Evolutionary conservation across 129 eudicot genomes (phyloP), one percentile per base, ranked within the genome.

Genomic region (Glebionis coronaria): DNA sequence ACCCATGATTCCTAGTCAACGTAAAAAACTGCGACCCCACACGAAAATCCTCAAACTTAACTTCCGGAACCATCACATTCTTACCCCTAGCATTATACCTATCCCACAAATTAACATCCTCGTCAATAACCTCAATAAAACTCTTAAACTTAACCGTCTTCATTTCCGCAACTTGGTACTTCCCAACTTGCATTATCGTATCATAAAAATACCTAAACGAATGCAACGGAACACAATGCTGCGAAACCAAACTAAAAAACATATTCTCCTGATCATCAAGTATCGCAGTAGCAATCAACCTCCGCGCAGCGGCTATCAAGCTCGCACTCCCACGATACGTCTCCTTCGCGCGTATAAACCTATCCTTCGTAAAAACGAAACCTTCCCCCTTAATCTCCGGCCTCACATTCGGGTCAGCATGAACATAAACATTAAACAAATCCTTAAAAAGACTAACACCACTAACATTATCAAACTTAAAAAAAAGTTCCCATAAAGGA

Each of bases 11-110:
- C 2, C 93, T 71, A 0, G 86, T 83, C 1, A 92, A 54, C n/a
- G 82, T 78, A 18, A 88, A 92, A 50, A 92, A 92, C 80, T 92
- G 98, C 0, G 98, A 92, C 14, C 98, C 98, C 0, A 82, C 88
- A 3, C 87, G 82, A 29, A 92, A 92, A 21, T 80, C 38, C 3
- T 78, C 79, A 23, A 81, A 92, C 16, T 73, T 56, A 2, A 92
- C 91, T 44, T 92, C 98, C 0, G 98, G 96, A 14, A 76, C 18
- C 98, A 92, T 92, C 46, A 85, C 82, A 44, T 80, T 49, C 46
- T 80, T 42, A 9, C 99, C 99, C 53, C 97, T 80, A 4, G 99
- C 95, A 50, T 79, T 84, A 66, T 89, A 93, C 76, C 97, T 67
- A 15, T 85, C 88, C 81, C 74, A 70, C 1, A 93, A 44, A 14